These are phyloP conservation scores for Eleusine indica DNA, from an alignment of 176 grass and related monocot genomes.

Conservation along the genomic window DNA sequence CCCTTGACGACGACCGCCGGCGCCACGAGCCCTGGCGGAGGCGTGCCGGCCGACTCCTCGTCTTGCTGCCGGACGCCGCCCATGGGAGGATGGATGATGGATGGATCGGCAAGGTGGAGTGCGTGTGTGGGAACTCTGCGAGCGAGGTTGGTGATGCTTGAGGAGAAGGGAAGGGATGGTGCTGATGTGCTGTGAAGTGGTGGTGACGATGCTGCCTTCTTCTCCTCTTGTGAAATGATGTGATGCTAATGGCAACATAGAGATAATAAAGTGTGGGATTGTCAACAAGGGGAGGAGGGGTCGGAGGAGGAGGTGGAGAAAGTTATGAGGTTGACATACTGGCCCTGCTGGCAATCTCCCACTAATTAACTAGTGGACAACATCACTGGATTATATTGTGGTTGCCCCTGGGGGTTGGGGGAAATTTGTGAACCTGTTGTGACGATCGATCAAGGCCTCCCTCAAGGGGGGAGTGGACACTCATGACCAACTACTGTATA, in stretches of 20 bases:
- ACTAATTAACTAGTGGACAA: conserved; percentile 24
- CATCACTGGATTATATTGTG: conserved; percentile 4
- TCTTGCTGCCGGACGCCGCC: conserved; percentile 29
- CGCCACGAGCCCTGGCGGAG: neutral
- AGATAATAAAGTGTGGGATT: conserved; percentile 46
- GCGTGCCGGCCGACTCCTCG: conserved; percentile 28
- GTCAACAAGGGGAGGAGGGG: conserved; percentile 38
- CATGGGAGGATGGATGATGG: conserved; percentile 29
- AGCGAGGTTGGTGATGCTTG: conserved; percentile 44
- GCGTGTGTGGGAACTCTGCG: neutral
- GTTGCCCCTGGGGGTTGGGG: conserved; percentile 9
- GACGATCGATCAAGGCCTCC: neutral
- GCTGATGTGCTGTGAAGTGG: neutral
- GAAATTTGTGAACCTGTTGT: neutral
- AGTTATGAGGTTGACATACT: conserved; percentile 33
- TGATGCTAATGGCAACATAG: conserved; percentile 16
- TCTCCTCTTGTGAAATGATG: conserved; percentile 19
- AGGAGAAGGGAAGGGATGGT: conserved; percentile 38
- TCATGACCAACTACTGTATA: neutral
- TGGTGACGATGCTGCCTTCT: neutral
- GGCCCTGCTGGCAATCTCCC: conserved; percentile 33
- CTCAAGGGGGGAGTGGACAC: neutral
- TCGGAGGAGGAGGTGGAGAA: conserved; percentile 17
- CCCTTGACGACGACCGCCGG: conserved; percentile 59
- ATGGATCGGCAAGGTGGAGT: conserved; percentile 19